Base-by-base conservation (phyloP, 345 rosid genomes). In the Cochlearia excelsa region DNA sequence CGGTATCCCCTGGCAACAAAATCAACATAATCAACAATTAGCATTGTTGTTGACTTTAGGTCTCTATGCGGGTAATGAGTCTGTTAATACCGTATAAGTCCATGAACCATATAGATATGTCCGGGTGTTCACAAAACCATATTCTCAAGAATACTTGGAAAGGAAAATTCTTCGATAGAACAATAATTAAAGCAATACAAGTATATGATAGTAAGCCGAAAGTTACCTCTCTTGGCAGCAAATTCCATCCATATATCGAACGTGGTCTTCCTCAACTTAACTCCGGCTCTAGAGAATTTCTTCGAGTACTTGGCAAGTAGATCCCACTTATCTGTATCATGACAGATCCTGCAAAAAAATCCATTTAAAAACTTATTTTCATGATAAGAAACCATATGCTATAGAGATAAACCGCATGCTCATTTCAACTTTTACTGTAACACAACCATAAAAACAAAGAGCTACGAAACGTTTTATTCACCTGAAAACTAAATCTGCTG, bases 231-330 rank as follows among this genome's bases (percentile, higher is more conserved):
- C 77, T 73, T 80, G 48, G 82, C 81, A 57, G 95, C 81, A 74
- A 84, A 86, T 33, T 82, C 81, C 93, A 92, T 92, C 96, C 95
- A 92, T 6, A 51, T 61, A 74, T 83, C 96, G 76, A 80, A 88
- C 35, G 96, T 45, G 51, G 80, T 65, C 75, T 63, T 73, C 65
- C 87, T 84, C 26, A 84, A 74, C 73, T 86, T 86, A 59, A 84
- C 80, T 58, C 93, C 90, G 51, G 82, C 85, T 76, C 68, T 83
- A 63, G 76, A 51, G 82, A 86, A 86, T 52, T 75, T 78, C 45
- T 74, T 83, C 1, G 82, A 73, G 70, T 81, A 86, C 78, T 88
- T 92, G 7, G 77, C 63, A 7, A 88, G 75, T 77, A 88, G 74
- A 45, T 76, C 76, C 90, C 88, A 88, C 45, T 80, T 70, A 74